Conservation (phyloP, 78 protist genomes). For the Salpingoeca rosetta region DNA sequence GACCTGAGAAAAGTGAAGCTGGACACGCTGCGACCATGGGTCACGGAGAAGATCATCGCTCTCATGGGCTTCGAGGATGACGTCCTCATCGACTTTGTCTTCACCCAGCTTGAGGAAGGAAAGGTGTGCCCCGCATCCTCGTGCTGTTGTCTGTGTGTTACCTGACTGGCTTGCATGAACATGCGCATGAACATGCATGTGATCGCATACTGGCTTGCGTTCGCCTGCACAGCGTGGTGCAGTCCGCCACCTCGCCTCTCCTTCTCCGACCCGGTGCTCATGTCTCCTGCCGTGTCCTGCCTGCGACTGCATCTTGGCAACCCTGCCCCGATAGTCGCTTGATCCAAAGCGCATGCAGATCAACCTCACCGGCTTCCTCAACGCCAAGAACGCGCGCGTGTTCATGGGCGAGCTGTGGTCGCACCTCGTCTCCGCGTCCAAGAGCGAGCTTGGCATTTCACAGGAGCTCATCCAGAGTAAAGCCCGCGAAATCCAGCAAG, state of each 20-base stretch:
- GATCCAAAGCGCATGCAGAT: constrained; percentile 63
- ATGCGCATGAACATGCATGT: neutral
- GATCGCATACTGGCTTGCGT: too few relatives aligned
- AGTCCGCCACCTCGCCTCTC: too few relatives aligned
- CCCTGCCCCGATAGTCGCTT: neutral
- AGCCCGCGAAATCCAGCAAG: too few relatives aligned
- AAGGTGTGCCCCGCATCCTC: neutral
- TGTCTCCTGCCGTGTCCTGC: neutral
- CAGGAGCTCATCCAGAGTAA: too few relatives aligned
- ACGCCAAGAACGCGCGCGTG: constrained; percentile 25
- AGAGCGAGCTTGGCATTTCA: constrained; percentile 50
- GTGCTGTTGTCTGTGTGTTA: neutral
- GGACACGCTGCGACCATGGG: constrained; percentile 41
- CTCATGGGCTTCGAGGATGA: constrained; percentile 48
- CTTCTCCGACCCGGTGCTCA: neutral
- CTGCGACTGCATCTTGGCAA: neutral
- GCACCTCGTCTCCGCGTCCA: constrained; percentile 45
- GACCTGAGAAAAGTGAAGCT: constrained; percentile 37
- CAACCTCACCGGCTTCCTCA: constrained; percentile 64
- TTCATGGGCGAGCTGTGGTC: constrained; percentile 68
- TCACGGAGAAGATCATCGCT: constrained; percentile 2
- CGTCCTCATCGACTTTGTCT: constrained; percentile 5
- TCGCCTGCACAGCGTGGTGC: too few relatives aligned
- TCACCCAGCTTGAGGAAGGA: neutral
- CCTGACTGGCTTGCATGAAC: neutral